Evolutionary conservation across 2,329 filamentous ascomycete species (phyloP).

Genomic region (Fusarium irregulare): DNA sequence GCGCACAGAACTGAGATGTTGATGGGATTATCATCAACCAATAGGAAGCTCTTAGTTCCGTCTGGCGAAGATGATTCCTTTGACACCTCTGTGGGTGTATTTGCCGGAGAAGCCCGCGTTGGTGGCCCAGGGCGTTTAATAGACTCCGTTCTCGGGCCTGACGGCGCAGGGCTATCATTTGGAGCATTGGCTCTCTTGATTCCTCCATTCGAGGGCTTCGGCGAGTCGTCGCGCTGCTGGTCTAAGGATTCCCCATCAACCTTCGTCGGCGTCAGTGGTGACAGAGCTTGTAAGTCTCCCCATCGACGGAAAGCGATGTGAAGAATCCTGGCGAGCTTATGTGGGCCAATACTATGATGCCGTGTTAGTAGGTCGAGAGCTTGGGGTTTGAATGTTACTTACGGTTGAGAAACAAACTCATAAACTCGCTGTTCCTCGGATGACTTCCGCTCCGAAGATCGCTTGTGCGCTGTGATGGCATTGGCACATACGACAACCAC

Average conservation of each 20-base stretch:
- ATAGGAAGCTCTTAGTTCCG: slow-evolving; percentile 26
- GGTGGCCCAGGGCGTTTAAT: slow-evolving; percentile 10
- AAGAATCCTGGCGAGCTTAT: slow-evolving; percentile 53
- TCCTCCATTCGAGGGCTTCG: neutral
- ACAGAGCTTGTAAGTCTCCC: slow-evolving; percentile 36
- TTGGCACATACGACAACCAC: slow-evolving; percentile 51
- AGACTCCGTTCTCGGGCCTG: neutral
- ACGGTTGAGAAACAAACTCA: slow-evolving; percentile 56
- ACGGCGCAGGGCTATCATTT: neutral
- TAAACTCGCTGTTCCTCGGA: slow-evolving; percentile 42
- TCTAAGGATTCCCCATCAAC: neutral
- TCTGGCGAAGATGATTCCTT: neutral
- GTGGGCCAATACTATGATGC: slow-evolving; percentile 48
- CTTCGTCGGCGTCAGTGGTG: neutral
- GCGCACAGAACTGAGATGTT: slow-evolving; percentile 41
- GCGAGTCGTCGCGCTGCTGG: neutral
- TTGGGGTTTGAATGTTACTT: slow-evolving; percentile 24
- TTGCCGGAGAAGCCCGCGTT: neutral
- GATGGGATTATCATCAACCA: slow-evolving; percentile 41
- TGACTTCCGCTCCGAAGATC: slow-evolving; percentile 34
- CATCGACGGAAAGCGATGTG: slow-evolving; percentile 45
- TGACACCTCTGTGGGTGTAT: neutral
- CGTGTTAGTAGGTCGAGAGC: neutral
- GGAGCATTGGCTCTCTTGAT: neutral
- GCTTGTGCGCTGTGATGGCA: slow-evolving; percentile 47